These are phyloP conservation scores for Fusarium multiceps DNA, from an alignment of 2,329 filamentous ascomycete genomes.

Conservation along the genomic window DNA sequence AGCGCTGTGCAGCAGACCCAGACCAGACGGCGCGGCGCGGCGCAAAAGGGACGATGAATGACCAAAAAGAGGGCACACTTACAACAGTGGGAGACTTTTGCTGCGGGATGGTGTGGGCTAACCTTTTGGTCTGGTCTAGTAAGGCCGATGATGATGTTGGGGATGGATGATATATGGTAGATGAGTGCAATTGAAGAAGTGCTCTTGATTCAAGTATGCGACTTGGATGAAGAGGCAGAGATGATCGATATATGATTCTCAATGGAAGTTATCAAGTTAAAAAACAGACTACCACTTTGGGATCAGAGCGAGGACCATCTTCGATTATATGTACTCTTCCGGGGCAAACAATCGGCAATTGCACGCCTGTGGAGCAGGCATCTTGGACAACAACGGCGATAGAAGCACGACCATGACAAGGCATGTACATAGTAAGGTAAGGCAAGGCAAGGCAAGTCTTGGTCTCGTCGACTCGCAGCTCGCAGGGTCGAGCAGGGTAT, in stretches of 20 bases:
- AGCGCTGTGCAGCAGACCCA: slow-evolving; percentile 13
- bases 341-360: slow-evolving; percentile 39
- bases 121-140: slow-evolving; percentile 11
- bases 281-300: slow-evolving; percentile 44
- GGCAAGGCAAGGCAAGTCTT: slow-evolving; percentile 17
- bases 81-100: slow-evolving; percentile 24
- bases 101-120: slow-evolving; percentile 34
- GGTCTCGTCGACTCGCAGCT: slow-evolving; percentile 29
- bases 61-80: slow-evolving; percentile 27
- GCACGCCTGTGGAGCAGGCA: slow-evolving; percentile 29
- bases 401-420: slow-evolving; percentile 27
- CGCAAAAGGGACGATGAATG: slow-evolving; percentile 29
- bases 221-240: slow-evolving; percentile 26
- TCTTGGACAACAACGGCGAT: slow-evolving; percentile 36
- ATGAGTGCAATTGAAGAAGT: slow-evolving; percentile 29
- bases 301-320: slow-evolving; percentile 44
- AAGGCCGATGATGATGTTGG: slow-evolving; percentile 33
- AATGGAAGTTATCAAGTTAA: slow-evolving; percentile 10
- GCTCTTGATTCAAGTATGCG: slow-evolving; percentile 22
- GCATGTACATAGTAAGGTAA: slow-evolving; percentile 17
- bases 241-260: slow-evolving; percentile 29
- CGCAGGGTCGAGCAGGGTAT: slow-evolving; percentile 30
- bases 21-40: not conserved
- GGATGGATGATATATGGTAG: slow-evolving; percentile 9
- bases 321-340: slow-evolving; percentile 48